Conservation (phyloP, 83 land plant species). For the Isoetes engelmannii region DNA sequence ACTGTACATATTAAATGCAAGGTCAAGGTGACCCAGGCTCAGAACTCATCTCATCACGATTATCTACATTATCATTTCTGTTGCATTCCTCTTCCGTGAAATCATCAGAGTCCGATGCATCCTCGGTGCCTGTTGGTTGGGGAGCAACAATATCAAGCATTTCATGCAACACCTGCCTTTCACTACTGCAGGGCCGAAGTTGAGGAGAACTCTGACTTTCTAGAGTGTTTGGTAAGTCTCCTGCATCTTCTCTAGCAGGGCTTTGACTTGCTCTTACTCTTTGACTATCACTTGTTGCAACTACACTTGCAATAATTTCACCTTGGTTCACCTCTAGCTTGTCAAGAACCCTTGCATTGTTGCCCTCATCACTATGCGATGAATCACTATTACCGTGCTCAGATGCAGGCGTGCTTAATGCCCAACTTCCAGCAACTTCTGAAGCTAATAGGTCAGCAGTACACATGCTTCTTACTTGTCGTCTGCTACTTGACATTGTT, state of each 20-base stretch:
- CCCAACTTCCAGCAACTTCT: conserved; percentile 94
- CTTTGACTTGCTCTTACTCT: conserved; percentile 3
- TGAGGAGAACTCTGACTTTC: conserved; percentile 40
- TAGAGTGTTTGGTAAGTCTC: conserved; percentile 26
- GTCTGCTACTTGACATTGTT: conserved; percentile 12
- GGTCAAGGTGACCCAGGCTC: conserved; percentile 7
- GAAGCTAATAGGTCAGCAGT: conserved; percentile 77
- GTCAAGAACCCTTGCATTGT: conserved; percentile 19
- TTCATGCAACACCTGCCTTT: conserved; percentile 37
- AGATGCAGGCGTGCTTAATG: conserved; percentile 62
- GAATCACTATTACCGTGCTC: conserved; percentile 69
- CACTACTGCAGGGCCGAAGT: conserved; percentile 10
- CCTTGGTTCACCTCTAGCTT: too few species aligned
- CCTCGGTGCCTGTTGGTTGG: too few species aligned
- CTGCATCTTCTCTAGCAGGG: conserved; percentile 9
- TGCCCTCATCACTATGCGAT: conserved; percentile 30
- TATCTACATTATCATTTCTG: background rate
- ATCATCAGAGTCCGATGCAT: conserved; percentile 35
- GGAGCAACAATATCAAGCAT: conserved; percentile 56
- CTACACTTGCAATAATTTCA: conserved; percentile 33
- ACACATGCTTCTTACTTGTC: conserved; percentile 25
- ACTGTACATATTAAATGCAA: too few species aligned
- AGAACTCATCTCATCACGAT: conserved; percentile 8
- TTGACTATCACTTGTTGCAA: conserved; percentile 16
- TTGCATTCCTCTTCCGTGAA: conserved; percentile 5